phyloP scores from a whole-genome alignment of 2,329 filamentous ascomycete species.

The Fusarium poae region DNA sequence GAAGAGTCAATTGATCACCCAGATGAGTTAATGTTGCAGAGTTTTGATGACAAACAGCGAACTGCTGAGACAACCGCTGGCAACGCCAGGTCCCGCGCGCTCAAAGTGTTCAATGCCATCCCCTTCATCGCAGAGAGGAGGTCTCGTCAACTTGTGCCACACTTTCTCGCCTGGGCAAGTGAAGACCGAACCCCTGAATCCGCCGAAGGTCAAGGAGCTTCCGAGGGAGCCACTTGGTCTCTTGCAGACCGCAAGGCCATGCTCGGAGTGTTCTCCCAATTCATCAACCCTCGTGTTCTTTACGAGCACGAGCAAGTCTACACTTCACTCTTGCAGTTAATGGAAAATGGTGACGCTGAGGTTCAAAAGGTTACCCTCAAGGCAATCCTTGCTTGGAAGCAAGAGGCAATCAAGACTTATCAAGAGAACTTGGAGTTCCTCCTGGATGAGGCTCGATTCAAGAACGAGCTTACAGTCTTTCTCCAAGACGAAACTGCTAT shows the following conservation, averaged over 20 bases:
- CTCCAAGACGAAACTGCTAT: conserved; percentile 82
- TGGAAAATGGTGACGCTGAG: conserved; percentile 90
- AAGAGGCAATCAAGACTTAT: conserved; percentile 79
- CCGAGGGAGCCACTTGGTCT: conserved; percentile 68
- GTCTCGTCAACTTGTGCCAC: conserved; percentile 85
- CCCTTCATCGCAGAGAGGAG: conserved; percentile 86
- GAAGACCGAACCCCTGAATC: conserved; percentile 58
- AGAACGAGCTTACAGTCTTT: conserved; percentile 92
- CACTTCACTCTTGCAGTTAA: conserved; percentile 76
- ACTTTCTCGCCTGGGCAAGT: conserved; percentile 85
- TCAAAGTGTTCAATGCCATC: conserved; percentile 80
- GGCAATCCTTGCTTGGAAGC: conserved; percentile 90
- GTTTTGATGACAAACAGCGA: conserved; percentile 75
- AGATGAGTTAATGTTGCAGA: conserved; percentile 69
- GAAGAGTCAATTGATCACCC: conserved; percentile 67
- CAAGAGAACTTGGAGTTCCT: conserved; percentile 88
- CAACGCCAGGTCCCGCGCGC: conserved; percentile 79
- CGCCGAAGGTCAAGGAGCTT: conserved; percentile 53
- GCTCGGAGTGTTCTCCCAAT: conserved; percentile 84
- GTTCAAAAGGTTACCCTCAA: conserved; percentile 88
- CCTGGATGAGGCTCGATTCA: conserved; percentile 90
- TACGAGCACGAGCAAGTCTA: conserved; percentile 84
- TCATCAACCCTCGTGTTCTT: conserved; percentile 86
- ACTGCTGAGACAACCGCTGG: conserved; percentile 63
- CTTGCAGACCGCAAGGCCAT: conserved; percentile 87